phyloP scores from a whole-genome alignment of 306 rosid genomes.

The Pterocarpus macrocarpus region DNA sequence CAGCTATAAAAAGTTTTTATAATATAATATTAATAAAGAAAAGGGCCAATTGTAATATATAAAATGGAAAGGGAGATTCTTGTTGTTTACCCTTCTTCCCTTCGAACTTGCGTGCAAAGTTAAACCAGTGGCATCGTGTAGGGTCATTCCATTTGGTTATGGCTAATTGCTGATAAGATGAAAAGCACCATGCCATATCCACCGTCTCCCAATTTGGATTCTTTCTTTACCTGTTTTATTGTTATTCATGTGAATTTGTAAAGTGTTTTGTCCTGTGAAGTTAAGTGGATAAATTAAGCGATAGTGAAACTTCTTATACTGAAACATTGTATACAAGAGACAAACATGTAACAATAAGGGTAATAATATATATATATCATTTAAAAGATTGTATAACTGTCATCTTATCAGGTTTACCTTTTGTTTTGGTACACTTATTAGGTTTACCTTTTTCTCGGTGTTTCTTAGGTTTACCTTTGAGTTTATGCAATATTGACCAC shows the following conservation, averaged over 20 bases:
- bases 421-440: too few species aligned
- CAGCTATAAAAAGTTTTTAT: background rate
- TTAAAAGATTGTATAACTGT: background rate
- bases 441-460: too few species aligned
- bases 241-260: conserved; percentile 31
- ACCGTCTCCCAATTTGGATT: background rate
- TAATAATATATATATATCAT: background rate
- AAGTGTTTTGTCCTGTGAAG: conserved; percentile 22
- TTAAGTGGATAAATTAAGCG: background rate
- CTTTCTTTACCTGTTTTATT: conserved; percentile 15
- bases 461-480: background rate
- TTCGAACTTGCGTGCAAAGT: conserved; percentile 37
- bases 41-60: background rate
- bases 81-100: background rate
- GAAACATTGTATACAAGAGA: background rate
- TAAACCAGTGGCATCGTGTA: conserved; percentile 4
- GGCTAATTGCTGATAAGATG: conserved; percentile 23
- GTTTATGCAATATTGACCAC: background rate
- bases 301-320: background rate
- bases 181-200: conserved; percentile 24
- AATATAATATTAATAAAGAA: background rate
- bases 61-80: background rate
- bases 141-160: conserved; percentile 29
- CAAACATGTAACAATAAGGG: background rate
- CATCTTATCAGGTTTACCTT: background rate